Evolutionary conservation across 2,329 filamentous ascomycete genomes (phyloP), one percentile per base, ranked within the genome.

Genomic region (Apiospora pterosperma): DNA sequence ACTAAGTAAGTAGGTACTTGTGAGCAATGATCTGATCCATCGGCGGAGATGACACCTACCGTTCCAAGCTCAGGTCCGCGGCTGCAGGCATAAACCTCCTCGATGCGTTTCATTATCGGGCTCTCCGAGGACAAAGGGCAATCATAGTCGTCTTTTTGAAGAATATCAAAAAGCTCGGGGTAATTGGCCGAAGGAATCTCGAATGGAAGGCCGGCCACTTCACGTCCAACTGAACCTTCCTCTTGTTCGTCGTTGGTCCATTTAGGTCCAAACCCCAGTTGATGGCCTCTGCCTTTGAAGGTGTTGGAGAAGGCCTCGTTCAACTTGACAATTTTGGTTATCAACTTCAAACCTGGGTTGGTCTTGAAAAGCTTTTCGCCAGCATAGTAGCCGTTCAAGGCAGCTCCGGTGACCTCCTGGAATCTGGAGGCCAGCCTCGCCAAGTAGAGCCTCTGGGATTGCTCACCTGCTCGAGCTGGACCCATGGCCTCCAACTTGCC

Each of bases 51-150:
- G 1, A 62, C 67, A 70, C 75, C 69, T 65, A 79, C 79, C 4
- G 81, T 87, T 0, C 85, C 86, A 0, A 89, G 66, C 61, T 88
- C 84, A 19, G 84, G 82, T 0, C 84, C 85, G 0, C 84, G 80
- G 0, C 78, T 82, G 0, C 71, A 66, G 0, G 65, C 62, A 66
- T 84, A 82, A 0, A 77, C 65, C 0, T 72, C 42, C 19, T 72
- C 67, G 11, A 86, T 80, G 73, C 78, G 79, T 0, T 69, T 23
- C 39, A 81, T 69, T 59, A 86, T 82, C 4, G 71, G 65, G 0
- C 70, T 66, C 0, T 62, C 6, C 0, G 41, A 8, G 0, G 73
- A 73, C 2, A 44, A 1, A 1, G 70, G 63, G 23, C 73, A 78
- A 5, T 34, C 11, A 5, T 71, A 75, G 0, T 67, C 16, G 0